These are phyloP conservation scores for Talaromyces amestolkiae DNA, from an alignment of 2,329 filamentous ascomycete genomes.

Conservation along the genomic window DNA sequence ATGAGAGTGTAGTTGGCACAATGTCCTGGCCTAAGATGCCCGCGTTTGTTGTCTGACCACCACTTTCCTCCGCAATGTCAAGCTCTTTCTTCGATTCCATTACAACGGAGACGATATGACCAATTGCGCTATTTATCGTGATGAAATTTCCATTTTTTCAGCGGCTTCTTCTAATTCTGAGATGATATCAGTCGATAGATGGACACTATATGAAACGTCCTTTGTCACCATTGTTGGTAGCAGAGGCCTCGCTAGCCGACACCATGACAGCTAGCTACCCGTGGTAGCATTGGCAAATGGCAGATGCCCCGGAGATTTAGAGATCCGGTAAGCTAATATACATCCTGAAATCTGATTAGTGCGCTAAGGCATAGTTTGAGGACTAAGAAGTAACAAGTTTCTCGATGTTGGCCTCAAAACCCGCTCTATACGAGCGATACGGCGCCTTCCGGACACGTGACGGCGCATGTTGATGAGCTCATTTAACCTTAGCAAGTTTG, in stretches of 20 bases:
- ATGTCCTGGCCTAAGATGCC: neutral
- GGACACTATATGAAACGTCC: neutral
- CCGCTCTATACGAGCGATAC: slow-evolving; percentile 9
- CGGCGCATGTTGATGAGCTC: neutral
- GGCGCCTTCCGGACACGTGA: neutral
- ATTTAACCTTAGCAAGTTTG: neutral
- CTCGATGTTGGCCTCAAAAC: neutral
- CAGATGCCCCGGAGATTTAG: neutral
- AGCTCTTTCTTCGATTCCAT: slow-evolving; percentile 5
- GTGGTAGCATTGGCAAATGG: neutral
- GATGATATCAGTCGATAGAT: neutral
- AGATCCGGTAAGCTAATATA: neutral
- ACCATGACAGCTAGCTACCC: neutral
- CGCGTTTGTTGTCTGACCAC: neutral
- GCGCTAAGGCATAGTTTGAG: neutral
- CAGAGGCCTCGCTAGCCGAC: neutral
- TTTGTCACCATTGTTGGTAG: neutral
- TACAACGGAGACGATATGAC: neutral
- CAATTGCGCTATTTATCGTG: neutral
- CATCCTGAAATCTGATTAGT: neutral
- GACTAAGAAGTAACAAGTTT: neutral
- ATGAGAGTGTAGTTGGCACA: slow-evolving; percentile 33
- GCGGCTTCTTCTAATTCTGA: neutral
- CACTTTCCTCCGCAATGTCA: neutral
- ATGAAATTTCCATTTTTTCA: neutral